Percentiles rank a stretch among this genome's conserved stretches.
Evolutionary conservation across 805 yeast species (phyloP).

Genomic region (Maudiozyma barnettii): DNA sequence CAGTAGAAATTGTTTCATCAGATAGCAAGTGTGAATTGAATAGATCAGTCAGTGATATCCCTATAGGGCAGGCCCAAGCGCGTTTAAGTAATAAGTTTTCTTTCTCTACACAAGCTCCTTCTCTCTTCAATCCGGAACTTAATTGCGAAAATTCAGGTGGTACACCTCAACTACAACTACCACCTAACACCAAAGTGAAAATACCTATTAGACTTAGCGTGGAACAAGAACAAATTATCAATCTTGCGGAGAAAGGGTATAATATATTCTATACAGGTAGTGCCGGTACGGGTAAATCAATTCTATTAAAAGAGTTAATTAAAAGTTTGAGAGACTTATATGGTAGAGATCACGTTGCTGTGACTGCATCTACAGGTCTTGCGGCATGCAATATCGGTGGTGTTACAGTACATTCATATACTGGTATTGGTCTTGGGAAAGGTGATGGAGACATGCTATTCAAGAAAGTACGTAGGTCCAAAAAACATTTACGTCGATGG

Average conservation of each 20-base stretch:
- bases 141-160: slow-evolving; percentile 2
- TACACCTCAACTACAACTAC: slow-evolving; percentile 7
- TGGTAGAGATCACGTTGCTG: slow-evolving; percentile 47
- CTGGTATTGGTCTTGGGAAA: slow-evolving; percentile 68
- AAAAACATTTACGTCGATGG: slow-evolving; percentile 48
- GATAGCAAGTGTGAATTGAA: neutral
- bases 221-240: slow-evolving; percentile 60
- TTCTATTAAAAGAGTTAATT: slow-evolving; percentile 59
- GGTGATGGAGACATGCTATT: slow-evolving; percentile 40
- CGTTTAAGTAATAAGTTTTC: slow-evolving; percentile 22
- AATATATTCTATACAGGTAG: slow-evolving; percentile 91
- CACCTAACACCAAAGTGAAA: slow-evolving; percentile 19
- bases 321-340: slow-evolving; percentile 39
- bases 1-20: neutral
- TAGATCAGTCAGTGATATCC: neutral
- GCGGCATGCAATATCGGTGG: slow-evolving; percentile 83
- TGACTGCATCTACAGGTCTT: slow-evolving; percentile 77
- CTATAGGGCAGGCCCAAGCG: neutral
- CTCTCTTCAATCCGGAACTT: slow-evolving; percentile 5
- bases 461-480: slow-evolving; percentile 45
- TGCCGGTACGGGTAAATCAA: slow-evolving; percentile 97
- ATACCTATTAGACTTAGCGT: slow-evolving; percentile 34
- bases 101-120: slow-evolving; percentile 26
- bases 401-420: slow-evolving; percentile 62
- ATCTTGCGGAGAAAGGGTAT: slow-evolving; percentile 51